Conservation (phyloP, 257 asterid genomes). For the Solanum pennellii region DNA sequence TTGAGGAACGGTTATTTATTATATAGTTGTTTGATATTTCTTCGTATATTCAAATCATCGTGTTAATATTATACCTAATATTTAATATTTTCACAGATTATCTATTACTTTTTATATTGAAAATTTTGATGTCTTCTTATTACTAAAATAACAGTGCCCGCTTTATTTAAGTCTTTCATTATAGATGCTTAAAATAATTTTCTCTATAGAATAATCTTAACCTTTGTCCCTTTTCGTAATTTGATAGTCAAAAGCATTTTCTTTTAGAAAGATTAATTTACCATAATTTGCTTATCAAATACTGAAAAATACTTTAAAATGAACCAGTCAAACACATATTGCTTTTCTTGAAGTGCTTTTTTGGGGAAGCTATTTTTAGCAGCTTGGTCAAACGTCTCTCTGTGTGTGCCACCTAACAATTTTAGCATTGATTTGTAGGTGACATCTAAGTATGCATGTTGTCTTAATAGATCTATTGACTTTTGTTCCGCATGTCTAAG, state of each 20-base stretch:
- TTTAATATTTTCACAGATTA: background rate
- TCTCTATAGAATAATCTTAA: no score
- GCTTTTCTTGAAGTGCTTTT: background rate
- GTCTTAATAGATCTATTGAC: background rate
- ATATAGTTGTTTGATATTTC: background rate
- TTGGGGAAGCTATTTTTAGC: background rate
- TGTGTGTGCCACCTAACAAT: background rate
- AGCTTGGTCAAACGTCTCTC: background rate
- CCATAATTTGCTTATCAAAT: background rate
- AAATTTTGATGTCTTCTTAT: background rate
- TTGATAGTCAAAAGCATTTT: background rate
- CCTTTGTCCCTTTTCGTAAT: background rate
- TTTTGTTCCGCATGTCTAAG: background rate
- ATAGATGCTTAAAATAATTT: no score
- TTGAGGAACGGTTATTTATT: background rate
- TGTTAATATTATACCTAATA: background rate
- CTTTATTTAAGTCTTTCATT: background rate
- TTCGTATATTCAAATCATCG: background rate
- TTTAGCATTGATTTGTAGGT: background rate
- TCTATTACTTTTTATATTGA: background rate
- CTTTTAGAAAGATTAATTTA: background rate
- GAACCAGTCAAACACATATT: background rate
- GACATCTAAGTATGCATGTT: background rate
- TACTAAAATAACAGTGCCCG: background rate
- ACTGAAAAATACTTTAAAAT: background rate